phyloP scores from a whole-genome alignment of 805 yeast genomes.

The Isabelozyma rhagii region DNA sequence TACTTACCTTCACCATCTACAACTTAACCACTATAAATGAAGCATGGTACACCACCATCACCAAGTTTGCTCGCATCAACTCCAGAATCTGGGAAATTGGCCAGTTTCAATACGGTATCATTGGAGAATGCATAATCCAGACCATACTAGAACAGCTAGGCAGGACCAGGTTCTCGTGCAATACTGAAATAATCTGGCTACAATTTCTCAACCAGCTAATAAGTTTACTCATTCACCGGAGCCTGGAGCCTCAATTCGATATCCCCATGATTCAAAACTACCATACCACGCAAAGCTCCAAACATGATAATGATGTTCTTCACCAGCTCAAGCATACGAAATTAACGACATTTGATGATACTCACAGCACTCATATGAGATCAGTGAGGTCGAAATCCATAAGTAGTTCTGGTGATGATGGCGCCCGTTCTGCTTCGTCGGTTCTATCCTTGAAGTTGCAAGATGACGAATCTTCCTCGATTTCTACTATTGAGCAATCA shows the following conservation, averaged over 20 bases:
- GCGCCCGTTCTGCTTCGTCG: neutral
- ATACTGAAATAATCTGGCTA: slow-evolving; percentile 7
- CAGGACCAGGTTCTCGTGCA: slow-evolving; percentile 6
- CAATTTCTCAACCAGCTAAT: slow-evolving; percentile 6
- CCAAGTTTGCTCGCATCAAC: slow-evolving; percentile 11
- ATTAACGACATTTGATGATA: neutral
- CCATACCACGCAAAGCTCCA: neutral
- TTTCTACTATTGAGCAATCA: slow-evolving; percentile 1
- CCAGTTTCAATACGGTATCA: slow-evolving; percentile 6
- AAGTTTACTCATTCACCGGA: slow-evolving; percentile 1
- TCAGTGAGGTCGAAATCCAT: neutral
- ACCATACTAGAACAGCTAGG: slow-evolving; percentile 6
- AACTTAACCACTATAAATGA: slow-evolving; percentile 6
- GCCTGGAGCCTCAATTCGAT: slow-evolving; percentile 6
- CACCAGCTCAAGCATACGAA: neutral
- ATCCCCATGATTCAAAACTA: neutral
- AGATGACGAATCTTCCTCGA: neutral
- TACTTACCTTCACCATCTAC: slow-evolving; percentile 12
- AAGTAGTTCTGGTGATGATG: neutral
- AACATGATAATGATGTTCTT: neutral
- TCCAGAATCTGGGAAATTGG: slow-evolving; percentile 14
- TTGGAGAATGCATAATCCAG: slow-evolving; percentile 17
- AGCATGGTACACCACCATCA: slow-evolving; percentile 5
- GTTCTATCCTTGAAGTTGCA: neutral
- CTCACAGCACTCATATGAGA: neutral